A percentile compares a stretch with the other conserved stretches of the same genome.
Evolutionary conservation across 1,139 yeast species (phyloP).

Genomic region (Blastobotrys petasosporus): DNA sequence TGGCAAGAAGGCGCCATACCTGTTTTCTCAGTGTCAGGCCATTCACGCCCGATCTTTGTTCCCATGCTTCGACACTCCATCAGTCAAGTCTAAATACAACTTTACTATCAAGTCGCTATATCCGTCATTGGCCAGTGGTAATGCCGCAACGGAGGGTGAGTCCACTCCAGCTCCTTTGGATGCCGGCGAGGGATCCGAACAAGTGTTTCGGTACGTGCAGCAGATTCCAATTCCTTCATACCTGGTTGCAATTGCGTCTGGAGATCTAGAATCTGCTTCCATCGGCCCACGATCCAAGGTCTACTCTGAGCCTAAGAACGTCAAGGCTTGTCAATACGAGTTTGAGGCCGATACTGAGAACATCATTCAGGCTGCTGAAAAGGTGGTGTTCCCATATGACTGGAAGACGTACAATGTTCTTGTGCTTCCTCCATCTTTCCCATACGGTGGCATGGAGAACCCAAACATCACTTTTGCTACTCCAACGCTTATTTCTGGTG

Average conservation of each 20-base stretch:
- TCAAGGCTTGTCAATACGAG: slow-evolving; percentile 69
- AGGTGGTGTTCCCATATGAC: slow-evolving; percentile 72
- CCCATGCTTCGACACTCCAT: slow-evolving; percentile 90
- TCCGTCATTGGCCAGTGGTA: slow-evolving; percentile 69
- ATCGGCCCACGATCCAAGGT: slow-evolving; percentile 87
- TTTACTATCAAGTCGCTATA: slow-evolving; percentile 58
- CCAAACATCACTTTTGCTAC: slow-evolving; percentile 90
- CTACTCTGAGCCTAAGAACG: slow-evolving; percentile 67
- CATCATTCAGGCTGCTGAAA: slow-evolving; percentile 75
- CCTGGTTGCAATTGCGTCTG: slow-evolving; percentile 78
- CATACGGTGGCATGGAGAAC: slow-evolving; percentile 95
- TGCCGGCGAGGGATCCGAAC: slow-evolving; percentile 11
- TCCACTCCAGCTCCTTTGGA: slow-evolving; percentile 12
- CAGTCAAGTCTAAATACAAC: slow-evolving; percentile 62
- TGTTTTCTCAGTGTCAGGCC: slow-evolving; percentile 88
- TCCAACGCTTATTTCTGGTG: slow-evolving; percentile 82
- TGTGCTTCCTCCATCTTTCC: slow-evolving; percentile 77
- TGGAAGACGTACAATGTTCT: slow-evolving; percentile 82
- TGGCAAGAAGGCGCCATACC: slow-evolving; percentile 63
- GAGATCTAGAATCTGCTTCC: slow-evolving; percentile 59
- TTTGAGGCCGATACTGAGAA: slow-evolving; percentile 73
- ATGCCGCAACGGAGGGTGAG: slow-evolving; percentile 28
- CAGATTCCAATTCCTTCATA: slow-evolving; percentile 83
- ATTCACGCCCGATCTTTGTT: slow-evolving; percentile 83
- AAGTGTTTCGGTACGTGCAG: slow-evolving; percentile 52